Evolutionary conservation across 2,329 filamentous ascomycete genomes (phyloP).

Genomic region (Fusarium pseudograminearum): DNA sequence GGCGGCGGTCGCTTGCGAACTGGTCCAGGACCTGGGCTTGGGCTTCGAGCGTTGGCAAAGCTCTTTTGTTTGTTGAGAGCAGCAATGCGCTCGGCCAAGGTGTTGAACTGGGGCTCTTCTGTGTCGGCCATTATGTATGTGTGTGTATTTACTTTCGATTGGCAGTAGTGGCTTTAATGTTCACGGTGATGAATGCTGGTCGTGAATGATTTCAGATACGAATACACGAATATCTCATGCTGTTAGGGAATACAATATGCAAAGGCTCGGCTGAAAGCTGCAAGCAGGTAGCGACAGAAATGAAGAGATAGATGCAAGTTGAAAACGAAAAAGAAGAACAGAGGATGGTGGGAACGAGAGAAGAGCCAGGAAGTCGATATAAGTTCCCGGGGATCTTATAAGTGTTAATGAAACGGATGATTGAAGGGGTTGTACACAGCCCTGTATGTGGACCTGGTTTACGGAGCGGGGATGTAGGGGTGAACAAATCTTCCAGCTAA

Average conservation of each 20-base stretch:
- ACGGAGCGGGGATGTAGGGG: conserved; percentile 30
- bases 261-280: background rate
- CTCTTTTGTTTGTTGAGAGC: conserved; percentile 72
- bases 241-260: conserved; percentile 1
- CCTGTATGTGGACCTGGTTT: conserved; percentile 43
- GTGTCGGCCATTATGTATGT: conserved; percentile 65
- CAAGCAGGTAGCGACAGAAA: conserved; percentile 23
- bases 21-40: conserved; percentile 53
- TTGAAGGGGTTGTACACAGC: conserved; percentile 39
- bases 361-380: conserved; percentile 11
- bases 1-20: conserved; percentile 57
- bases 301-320: background rate
- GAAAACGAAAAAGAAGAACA: conserved; percentile 16
- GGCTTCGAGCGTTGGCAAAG: conserved; percentile 59
- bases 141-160: background rate
- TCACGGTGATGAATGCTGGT: background rate
- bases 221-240: background rate
- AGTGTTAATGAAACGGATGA: conserved; percentile 14
- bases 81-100: conserved; percentile 72
- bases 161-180: background rate
- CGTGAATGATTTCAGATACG: conserved; percentile 12
- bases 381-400: conserved; percentile 17
- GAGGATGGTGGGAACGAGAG: conserved; percentile 3
- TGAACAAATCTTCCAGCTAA: conserved; percentile 12
- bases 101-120: conserved; percentile 71